Evolutionary conservation across 805 yeast genomes (phyloP).

Genomic region (Metschnikowia rubicola): DNA sequence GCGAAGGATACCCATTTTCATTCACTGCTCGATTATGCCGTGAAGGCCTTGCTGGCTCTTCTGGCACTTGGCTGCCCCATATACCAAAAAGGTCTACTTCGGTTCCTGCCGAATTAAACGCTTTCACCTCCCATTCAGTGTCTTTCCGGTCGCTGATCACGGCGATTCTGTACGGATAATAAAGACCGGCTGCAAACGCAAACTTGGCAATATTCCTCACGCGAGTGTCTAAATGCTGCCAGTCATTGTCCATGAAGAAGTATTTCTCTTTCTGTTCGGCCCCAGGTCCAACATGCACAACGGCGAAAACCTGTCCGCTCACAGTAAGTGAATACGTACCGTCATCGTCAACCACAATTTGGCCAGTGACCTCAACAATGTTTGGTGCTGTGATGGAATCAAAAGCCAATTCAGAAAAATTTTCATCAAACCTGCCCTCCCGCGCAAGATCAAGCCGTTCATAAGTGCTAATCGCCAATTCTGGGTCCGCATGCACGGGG

Average conservation of each 20-base stretch:
- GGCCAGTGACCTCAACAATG: background rate
- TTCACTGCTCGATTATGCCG: no score
- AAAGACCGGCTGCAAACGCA: background rate
- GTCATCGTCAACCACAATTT: background rate
- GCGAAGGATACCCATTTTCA: no score
- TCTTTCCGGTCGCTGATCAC: background rate
- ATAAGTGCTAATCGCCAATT: background rate
- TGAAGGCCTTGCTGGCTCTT: no score
- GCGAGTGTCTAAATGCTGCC: background rate
- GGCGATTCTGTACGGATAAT: background rate
- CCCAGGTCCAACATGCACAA: background rate
- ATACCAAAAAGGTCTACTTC: background rate
- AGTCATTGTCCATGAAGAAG: background rate
- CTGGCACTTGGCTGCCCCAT: background rate
- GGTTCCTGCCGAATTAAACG: background rate
- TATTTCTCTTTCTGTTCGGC: background rate
- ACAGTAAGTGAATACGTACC: background rate
- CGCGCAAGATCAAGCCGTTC: background rate
- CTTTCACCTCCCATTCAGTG: background rate
- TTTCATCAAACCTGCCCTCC: background rate
- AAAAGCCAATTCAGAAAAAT: background rate
- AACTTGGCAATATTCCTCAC: background rate
- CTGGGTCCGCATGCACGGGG: background rate
- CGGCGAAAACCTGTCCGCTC: background rate
- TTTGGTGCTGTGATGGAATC: background rate